A percentile compares a stretch with the other conserved stretches of the same genome.
Evolutionary conservation across 352 stramenopile species (phyloP).

Genomic region (Lagenidium sp.): DNA sequence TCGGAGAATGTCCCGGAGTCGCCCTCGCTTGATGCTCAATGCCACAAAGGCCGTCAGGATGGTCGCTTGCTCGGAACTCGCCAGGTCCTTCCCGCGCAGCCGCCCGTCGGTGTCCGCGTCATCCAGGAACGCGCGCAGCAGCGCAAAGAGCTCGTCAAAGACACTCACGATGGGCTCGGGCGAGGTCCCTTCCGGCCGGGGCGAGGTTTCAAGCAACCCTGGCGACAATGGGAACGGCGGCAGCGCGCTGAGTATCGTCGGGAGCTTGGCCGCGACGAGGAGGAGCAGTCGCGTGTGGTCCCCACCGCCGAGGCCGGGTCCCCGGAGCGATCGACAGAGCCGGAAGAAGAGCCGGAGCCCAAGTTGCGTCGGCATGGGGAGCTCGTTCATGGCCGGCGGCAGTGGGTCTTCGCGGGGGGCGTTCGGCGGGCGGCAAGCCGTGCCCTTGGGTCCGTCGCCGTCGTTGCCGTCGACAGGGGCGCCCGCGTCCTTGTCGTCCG

Average conservation of each 20-base stretch:
- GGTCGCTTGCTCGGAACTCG: constrained; percentile 20
- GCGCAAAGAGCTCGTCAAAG: not conserved
- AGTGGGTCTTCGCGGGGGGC: constrained; percentile 6
- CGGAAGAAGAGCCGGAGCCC: constrained; percentile 66
- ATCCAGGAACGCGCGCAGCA: not conserved
- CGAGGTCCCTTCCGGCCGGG: too few species aligned
- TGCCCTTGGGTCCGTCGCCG: not conserved
- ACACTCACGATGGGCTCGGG: not conserved
- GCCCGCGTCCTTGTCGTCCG: not conserved
- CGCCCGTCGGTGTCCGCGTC: too few species aligned
- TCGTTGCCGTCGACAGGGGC: not conserved
- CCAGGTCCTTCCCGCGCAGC: too few species aligned
- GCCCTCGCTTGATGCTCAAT: constrained; percentile 59
- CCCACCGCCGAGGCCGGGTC: constrained; percentile 12
- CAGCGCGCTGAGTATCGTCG: constrained; percentile 37
- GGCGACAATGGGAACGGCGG: constrained; percentile 46
- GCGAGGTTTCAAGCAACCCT: too few species aligned
- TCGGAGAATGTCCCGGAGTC: constrained; percentile 38
- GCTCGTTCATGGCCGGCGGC: constrained; percentile 24
- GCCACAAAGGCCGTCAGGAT: constrained; percentile 46
- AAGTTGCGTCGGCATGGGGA: constrained; percentile 37
- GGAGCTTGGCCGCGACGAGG: constrained; percentile 42
- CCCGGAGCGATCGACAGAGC: constrained; percentile 37
- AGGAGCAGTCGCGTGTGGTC: constrained; percentile 26
- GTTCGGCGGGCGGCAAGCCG: not conserved